phyloP scores from a whole-genome alignment of 805 yeast species.

The Cyberlindnera misumaiensis region DNA sequence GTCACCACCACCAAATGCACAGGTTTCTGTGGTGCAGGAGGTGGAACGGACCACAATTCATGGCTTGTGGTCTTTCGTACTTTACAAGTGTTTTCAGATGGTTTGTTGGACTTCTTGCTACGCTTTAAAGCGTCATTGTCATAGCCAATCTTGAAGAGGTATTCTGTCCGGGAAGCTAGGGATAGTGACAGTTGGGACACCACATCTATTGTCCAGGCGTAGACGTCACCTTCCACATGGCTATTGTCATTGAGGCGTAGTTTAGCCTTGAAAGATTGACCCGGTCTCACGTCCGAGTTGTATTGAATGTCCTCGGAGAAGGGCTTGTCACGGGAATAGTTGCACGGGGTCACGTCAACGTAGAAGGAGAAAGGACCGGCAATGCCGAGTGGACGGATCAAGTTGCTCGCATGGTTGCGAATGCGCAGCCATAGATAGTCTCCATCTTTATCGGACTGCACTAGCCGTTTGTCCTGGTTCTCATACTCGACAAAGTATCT shows the following conservation, averaged over 20 bases:
- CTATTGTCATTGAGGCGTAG: constrained; percentile 45
- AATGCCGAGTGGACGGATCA: constrained; percentile 75
- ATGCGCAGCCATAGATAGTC: constrained; percentile 42
- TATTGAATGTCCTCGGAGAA: constrained; percentile 37
- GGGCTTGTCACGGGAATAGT: constrained; percentile 46
- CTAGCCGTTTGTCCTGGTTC: not conserved
- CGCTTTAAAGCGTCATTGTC: constrained; percentile 24
- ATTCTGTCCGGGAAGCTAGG: constrained; percentile 59
- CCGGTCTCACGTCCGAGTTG: constrained; percentile 59
- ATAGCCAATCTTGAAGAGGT: constrained; percentile 52
- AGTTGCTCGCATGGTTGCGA: constrained; percentile 63
- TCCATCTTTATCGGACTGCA: constrained; percentile 10
- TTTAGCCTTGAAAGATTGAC: constrained; percentile 55
- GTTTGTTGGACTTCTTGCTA: not conserved
- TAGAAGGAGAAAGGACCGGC: constrained; percentile 88
- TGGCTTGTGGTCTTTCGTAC: constrained; percentile 46
- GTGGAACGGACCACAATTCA: constrained; percentile 73
- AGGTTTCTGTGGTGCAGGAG: constrained; percentile 42
- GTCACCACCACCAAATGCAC: constrained; percentile 80
- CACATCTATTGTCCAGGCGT: constrained; percentile 77
- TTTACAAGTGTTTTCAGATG: constrained; percentile 1
- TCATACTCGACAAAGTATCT: constrained; percentile 8
- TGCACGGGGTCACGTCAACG: constrained; percentile 68
- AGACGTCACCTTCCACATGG: constrained; percentile 23
- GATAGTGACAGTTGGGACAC: constrained; percentile 75